Evolutionary conservation across 495 filamentous ascomycete genomes (phyloP), one percentile per base, ranked within the genome.

Genomic region (Lepidopterella palustris): DNA sequence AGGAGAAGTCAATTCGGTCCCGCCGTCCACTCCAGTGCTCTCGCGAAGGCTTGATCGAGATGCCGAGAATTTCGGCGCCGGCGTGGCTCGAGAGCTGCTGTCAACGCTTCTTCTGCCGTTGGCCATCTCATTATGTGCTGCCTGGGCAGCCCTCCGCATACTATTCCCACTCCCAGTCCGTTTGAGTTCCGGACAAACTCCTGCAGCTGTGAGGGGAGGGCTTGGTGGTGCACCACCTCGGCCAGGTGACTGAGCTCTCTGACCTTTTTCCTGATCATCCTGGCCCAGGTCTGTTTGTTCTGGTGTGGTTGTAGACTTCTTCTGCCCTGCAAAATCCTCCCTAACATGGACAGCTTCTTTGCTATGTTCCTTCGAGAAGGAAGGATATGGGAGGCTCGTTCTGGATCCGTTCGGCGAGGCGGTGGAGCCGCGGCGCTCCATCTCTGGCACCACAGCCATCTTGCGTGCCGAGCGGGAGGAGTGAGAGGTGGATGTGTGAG

Each of bases 351-450:
- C 77, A 49, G 82, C 79, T 69, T 95, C 90, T 70, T 89, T 92
- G 80, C 89, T 93, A 70, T 95, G 87, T 32, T 86, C 85, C 71
- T 95, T 96, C 68, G 87, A 92, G 75, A 95, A 93, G 18, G 76
- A 79, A 4, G 92, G 91, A 69, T 97, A 97, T 11, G 90, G 85
- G 23, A 88, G 71, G 75, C 80, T 89, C 61, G 81, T 78, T 65
- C 76, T 80, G 53, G 68, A 65, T n/a, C 24, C 63, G 53, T 60
- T 66, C 50, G 60, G 60, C 32, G 70, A 73, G 24, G 56, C 45
- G 27, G 52, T 66, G 4, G 67, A 67, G 4, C 61, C 52, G 1
- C 72, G 66, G 4, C 74, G 67, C 31, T 75, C 72, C 71, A 74
- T 68, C 63, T 76, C 74, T 15, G 74, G 74, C n/a, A 74, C 71